Base-by-base conservation (phyloP, 2,329 filamentous ascomycete species). In the Myriangium duriaei region DNA sequence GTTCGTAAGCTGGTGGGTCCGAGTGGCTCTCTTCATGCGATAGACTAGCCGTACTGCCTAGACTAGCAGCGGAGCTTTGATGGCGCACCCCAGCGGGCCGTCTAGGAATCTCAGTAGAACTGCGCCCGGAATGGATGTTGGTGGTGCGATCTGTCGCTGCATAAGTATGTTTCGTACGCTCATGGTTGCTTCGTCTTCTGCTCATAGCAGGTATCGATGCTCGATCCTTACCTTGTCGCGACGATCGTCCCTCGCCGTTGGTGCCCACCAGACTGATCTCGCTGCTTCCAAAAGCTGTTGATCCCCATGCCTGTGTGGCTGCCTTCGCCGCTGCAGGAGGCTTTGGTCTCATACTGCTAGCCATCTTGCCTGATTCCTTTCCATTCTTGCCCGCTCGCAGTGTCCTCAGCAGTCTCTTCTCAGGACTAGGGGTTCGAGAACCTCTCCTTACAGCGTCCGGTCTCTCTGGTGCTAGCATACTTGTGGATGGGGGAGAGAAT, bases 301-400 rank as follows among this genome's bases (percentile, higher is more conserved):
- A 37, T 48, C 51, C 51, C 73, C 74, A 79, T n/a, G 74, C 74
- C 42, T 76, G 63, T 3, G 72, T 73, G 2, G 75, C 75, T 3
- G 75, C 75, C 48, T 71, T 74, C 12, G 74, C 71, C 13, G 74
- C 73, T 41, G 71, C 69, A 26, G 68, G 64, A n/a, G 65, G 66
- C 19, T 63, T 60, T 33, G 57, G 63, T 37, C 62, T 58, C 32
- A 65, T 51, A 13, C 59, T 63, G 13, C 53, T 57, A 2, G 59
- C 52, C 50, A 71, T 63, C 43, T 59, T 62, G 32, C 65, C 60
- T 11, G 62, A 59, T 10, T 51, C 40, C 21, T 41, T 45, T 12
- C 49, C 46, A 26, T 56, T 52, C 42, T 52, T 55, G 13, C 51
- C 49, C 3, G 49, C 41, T 16, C 55, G 46, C 40, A 57, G 33